Base-by-base conservation (phyloP, 2,329 filamentous ascomycete species). In the Anthostomella pinea region DNA sequence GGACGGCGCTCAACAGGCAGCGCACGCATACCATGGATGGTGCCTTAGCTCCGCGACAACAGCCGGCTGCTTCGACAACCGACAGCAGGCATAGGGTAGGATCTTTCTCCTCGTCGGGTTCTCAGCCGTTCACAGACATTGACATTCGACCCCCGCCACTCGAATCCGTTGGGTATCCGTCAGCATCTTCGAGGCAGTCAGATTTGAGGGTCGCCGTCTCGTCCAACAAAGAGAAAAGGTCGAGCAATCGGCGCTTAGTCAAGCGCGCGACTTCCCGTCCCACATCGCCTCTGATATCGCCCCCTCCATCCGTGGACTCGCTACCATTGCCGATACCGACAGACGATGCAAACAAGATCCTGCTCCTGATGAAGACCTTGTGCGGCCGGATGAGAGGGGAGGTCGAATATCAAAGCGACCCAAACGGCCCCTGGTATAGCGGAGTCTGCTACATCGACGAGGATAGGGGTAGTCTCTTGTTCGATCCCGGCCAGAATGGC, bases 391-490 rank as follows among this genome's bases (percentile, higher is more conserved):
- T 91, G 86, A 81, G 81, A 52, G 87, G 87, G 38, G 80, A 83
- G 48, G 71, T 89, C 19, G 82, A 87, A 46, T 91, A 87, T 56
- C 79, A 84, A 51, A 70, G 71, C 27, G 77, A 79, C 23, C 68
- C 72, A 10, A 67, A 69, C 16, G 78, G 73, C 11, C 69, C 73
- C 1, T 93, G 87, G 87, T 72, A 75, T 39, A 63, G 71, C 21
- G 85, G 85, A n/a, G 77, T 83, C 44, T 85, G 83, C 56, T 87
- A 82, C 54, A 87, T 93, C 44, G 83, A 90, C 43, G 83, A 87
- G 40, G 82, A 87, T 30, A 78, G 76, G 40, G 86, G 85, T 3
- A 81, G 79, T 48, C 65, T 93, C 45, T 81, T 90, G 67, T 85
- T 85, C 53, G 83, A 89, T 58, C 75, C 81, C 3, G 81, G 81